Base-by-base conservation (phyloP, 306 rosid genomes). In the Pterocarpus santalinus region DNA sequence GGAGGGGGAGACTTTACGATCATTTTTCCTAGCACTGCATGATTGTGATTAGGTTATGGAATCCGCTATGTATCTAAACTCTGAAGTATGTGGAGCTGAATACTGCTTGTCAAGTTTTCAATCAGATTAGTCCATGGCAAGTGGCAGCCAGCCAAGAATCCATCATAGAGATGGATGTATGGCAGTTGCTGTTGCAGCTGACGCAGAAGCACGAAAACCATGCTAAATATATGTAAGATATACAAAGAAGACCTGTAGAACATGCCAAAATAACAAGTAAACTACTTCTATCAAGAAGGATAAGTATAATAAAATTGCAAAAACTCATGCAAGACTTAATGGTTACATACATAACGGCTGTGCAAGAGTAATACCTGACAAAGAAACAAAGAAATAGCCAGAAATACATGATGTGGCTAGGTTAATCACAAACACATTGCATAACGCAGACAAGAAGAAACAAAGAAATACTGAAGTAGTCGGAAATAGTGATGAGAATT, bases 11-110 rank as follows among this genome's bases (percentile, higher is more conserved):
- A 5, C n/a, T 47, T 47, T 52, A 4, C 58, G 3, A 15, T 14
- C 57, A 7, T 33, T 9, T 33, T 58, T 79, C 28, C 6, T 60
- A 7, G 55, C 17, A 13, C 22, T 35, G 16, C 34, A 28, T 78
- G 77, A 17, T 38, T 73, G 56, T 74, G 46, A 67, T 73, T 66
- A 33, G 67, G 77, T 73, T 73, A 58, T 66, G 46, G 41, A 30
- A 16, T 73, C 51, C 35, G 49, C 36, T 41, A 8, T 78, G 44
- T 72, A 30, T 47, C 15, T 22, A 49, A 16, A 53, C 11, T 44
- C 38, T 34, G 1, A 9, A 46, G 68, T 81, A 22, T 56, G 75
- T 17, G 61, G 72, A 73, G 70, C 55, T 15, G 41, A 44, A 35
- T 61, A 32, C 41, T 39, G 51, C 33, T 52, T 62, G 58, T 15